Conservation (phyloP, 768 basidiomycete genomes). For the Suillus subaureus region DNA sequence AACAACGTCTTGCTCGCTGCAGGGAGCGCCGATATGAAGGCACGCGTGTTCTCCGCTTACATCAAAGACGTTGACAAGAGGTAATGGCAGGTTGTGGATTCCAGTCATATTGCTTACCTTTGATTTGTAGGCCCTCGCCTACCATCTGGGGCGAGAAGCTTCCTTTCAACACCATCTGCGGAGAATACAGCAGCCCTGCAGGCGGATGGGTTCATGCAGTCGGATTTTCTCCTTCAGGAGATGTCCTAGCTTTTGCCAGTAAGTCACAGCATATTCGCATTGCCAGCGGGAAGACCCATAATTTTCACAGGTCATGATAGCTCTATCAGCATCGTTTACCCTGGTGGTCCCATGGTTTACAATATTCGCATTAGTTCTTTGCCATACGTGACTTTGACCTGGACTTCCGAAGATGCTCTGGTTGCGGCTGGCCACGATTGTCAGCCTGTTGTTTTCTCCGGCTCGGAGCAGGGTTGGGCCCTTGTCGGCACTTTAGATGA, state of each 20-base stretch:
- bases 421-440: slow-evolving; percentile 98
- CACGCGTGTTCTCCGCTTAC: slow-evolving; percentile 95
- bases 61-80: slow-evolving; percentile 97
- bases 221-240: slow-evolving; percentile 96
- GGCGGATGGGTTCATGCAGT: slow-evolving; percentile 99
- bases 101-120: slow-evolving; percentile 9
- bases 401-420: slow-evolving; percentile 80
- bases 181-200: slow-evolving; percentile 84
- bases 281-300: slow-evolving; percentile 3
- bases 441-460: slow-evolving; percentile 87
- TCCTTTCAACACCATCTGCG: slow-evolving; percentile 97
- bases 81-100: slow-evolving; percentile 41
- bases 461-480: slow-evolving; percentile 77
- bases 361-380: slow-evolving; percentile 77
- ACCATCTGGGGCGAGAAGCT: slow-evolving; percentile 98
- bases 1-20: slow-evolving; percentile 97
- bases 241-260: slow-evolving; percentile 92
- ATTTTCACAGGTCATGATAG: slow-evolving; percentile 86
- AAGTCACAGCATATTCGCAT: slow-evolving; percentile 34
- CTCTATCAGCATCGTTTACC: slow-evolving; percentile 90
- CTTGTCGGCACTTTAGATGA: slow-evolving; percentile 85
- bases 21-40: slow-evolving; percentile 98
- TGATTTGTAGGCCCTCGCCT: slow-evolving; percentile 66
- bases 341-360: slow-evolving; percentile 71
- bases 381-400: slow-evolving; percentile 83